Evolutionary conservation across 2,329 filamentous ascomycete species (phyloP).

Genomic region (Orbilia oligospora): DNA sequence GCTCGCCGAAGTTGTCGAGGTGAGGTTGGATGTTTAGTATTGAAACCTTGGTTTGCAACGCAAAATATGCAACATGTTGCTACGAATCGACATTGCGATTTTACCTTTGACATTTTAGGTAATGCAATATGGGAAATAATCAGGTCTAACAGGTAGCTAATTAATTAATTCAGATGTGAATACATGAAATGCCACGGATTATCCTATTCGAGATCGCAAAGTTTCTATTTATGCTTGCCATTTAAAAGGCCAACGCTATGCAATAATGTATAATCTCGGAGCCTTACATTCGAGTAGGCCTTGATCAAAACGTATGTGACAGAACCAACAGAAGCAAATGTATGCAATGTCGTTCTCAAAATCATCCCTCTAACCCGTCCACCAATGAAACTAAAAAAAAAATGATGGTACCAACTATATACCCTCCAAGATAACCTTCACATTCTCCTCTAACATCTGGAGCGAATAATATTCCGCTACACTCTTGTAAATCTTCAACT

Average conservation of each 20-base stretch:
- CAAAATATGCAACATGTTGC: slow-evolving; percentile 52
- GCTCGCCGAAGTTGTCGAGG: background rate
- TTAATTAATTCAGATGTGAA: background rate
- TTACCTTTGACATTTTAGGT: background rate
- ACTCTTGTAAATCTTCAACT: slow-evolving; percentile 78
- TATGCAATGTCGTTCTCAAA: background rate
- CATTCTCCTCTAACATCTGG: slow-evolving; percentile 83
- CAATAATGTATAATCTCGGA: slow-evolving; percentile 1
- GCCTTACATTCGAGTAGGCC: background rate
- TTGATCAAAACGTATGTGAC: background rate
- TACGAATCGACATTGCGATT: background rate
- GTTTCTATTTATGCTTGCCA: slow-evolving; percentile 23
- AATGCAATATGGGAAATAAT: background rate
- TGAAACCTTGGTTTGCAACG: slow-evolving; percentile 28
- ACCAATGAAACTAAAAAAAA: background rate
- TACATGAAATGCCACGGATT: slow-evolving; percentile 25
- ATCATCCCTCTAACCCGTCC: background rate
- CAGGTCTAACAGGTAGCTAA: background rate
- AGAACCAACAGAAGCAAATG: background rate
- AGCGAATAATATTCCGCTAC: slow-evolving; percentile 85
- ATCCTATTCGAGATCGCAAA: slow-evolving; percentile 15
- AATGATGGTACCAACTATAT: slow-evolving; percentile 7
- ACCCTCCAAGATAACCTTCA: slow-evolving; percentile 72
- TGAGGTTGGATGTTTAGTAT: slow-evolving; percentile 17
- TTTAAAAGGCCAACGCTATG: slow-evolving; percentile 39